Conservation (phyloP, 768 basidiomycete species). For the Termitomyces sp. region DNA sequence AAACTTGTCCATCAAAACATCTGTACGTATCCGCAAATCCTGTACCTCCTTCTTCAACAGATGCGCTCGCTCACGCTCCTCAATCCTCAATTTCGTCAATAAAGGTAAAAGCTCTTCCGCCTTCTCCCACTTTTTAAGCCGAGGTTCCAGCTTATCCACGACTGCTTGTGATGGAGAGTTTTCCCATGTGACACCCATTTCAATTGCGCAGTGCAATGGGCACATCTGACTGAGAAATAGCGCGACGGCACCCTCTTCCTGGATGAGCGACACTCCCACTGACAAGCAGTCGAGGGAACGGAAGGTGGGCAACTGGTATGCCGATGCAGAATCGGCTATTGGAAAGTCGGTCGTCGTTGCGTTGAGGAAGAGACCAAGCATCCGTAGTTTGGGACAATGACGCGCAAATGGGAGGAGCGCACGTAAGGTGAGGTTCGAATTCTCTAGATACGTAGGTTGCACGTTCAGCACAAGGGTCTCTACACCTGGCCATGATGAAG, state of each 20-base stretch:
- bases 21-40: conserved; percentile 45
- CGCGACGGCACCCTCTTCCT: conserved; percentile 39
- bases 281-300: conserved; percentile 32
- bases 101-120: conserved; percentile 37
- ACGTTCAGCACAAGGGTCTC: conserved; percentile 42
- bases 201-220: conserved; percentile 38
- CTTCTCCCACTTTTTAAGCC: conserved; percentile 38
- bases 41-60: conserved; percentile 43
- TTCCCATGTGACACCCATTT: conserved; percentile 50
- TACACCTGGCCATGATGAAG: conserved; percentile 40
- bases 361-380: conserved; percentile 40
- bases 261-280: conserved; percentile 48
- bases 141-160: conserved; percentile 12
- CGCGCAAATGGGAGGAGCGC: conserved; percentile 38
- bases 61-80: conserved; percentile 30
- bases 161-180: conserved; percentile 9
- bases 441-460: conserved; percentile 34
- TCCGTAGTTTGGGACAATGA: conserved; percentile 34
- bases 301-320: conserved; percentile 24
- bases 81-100: conserved; percentile 45
- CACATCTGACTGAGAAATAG: conserved; percentile 52
- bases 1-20: conserved; percentile 35
- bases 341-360: conserved; percentile 25
- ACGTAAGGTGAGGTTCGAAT: conserved; percentile 31
- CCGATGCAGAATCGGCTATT: conserved; percentile 11